Conservation (phyloP, 345 rosid species). For the Capsella bursapastoris region DNA sequence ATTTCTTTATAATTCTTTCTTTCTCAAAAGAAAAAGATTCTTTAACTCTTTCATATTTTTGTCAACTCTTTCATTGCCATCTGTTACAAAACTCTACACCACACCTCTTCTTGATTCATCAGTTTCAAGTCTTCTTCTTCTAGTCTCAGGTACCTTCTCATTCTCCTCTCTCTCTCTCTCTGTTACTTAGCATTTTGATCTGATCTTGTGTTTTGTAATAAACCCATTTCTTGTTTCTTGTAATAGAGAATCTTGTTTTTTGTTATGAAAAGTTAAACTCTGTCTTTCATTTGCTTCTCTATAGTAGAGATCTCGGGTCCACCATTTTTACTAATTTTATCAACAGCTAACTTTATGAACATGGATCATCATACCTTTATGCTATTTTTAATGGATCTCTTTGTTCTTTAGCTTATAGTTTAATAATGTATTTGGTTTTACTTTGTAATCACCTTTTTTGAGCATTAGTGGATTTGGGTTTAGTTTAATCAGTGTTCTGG, state of each 20-base stretch:
- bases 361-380: conserved; percentile 35
- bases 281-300: conserved; percentile 33
- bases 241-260: conserved; percentile 25
- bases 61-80: conserved; percentile 42
- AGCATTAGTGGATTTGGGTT: conserved; percentile 11
- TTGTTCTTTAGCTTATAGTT: conserved; percentile 21
- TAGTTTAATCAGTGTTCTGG: conserved; percentile 19
- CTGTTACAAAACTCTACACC: conserved; percentile 26
- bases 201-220: conserved; percentile 15
- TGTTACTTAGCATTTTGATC: conserved; percentile 15
- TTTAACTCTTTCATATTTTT: conserved; percentile 6
- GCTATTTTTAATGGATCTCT: conserved; percentile 37
- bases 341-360: conserved; percentile 9
- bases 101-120: conserved; percentile 30
- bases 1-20: background rate
- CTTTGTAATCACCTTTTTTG: background rate
- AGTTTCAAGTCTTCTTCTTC: conserved; percentile 35
- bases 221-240: conserved; percentile 31
- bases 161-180: background rate
- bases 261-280: conserved; percentile 28
- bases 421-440: conserved; percentile 4
- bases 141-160: conserved; percentile 27
- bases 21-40: conserved; percentile 6
- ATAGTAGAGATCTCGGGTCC: conserved; percentile 40
- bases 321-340: conserved; percentile 31